Evolutionary conservation across 805 yeast species (phyloP).

Genomic region (Ogataea kodamae): DNA sequence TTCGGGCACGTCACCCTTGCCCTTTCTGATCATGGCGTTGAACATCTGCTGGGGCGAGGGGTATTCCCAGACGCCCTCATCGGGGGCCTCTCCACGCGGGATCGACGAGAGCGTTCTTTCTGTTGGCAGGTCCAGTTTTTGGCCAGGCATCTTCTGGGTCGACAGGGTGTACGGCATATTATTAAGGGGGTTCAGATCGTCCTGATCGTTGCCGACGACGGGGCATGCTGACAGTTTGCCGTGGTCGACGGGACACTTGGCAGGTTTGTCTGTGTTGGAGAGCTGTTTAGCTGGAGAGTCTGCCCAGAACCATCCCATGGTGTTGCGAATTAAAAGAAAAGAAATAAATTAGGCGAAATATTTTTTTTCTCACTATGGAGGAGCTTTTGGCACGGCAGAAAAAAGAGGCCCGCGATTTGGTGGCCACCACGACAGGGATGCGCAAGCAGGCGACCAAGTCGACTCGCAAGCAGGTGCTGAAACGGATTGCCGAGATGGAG

Average conservation of each 20-base stretch:
- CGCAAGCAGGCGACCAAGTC: slow-evolving; percentile 83
- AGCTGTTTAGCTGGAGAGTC: slow-evolving; percentile 29
- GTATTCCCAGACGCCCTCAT: slow-evolving; percentile 90
- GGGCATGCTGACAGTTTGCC: slow-evolving; percentile 29
- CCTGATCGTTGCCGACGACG: slow-evolving; percentile 29
- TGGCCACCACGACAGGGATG: slow-evolving; percentile 66
- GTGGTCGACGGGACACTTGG: slow-evolving; percentile 31
- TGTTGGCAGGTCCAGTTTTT: slow-evolving; percentile 71
- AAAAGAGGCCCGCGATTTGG: slow-evolving; percentile 64
- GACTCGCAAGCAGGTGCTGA: slow-evolving; percentile 62
- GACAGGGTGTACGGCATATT: slow-evolving; percentile 82
- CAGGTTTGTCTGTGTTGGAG: slow-evolving; percentile 2
- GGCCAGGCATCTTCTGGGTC: slow-evolving; percentile 71
- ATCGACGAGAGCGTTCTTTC: slow-evolving; percentile 80
- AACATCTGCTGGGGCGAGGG: slow-evolving; percentile 99
- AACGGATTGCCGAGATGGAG: slow-evolving; percentile 59
- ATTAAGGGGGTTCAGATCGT: slow-evolving; percentile 65
- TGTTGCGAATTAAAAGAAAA: not conserved
- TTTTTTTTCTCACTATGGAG: slow-evolving; percentile 31
- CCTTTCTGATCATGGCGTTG: slow-evolving; percentile 94
- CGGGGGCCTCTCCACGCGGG: slow-evolving; percentile 69
- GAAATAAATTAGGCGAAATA: too few relatives aligned
- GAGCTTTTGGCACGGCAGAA: slow-evolving; percentile 58
- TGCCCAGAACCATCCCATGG: slow-evolving; percentile 89
- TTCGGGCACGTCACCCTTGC: slow-evolving; percentile 87